Conservation (phyloP, 148 eudicot species). For the Salicornia ramosissima region DNA sequence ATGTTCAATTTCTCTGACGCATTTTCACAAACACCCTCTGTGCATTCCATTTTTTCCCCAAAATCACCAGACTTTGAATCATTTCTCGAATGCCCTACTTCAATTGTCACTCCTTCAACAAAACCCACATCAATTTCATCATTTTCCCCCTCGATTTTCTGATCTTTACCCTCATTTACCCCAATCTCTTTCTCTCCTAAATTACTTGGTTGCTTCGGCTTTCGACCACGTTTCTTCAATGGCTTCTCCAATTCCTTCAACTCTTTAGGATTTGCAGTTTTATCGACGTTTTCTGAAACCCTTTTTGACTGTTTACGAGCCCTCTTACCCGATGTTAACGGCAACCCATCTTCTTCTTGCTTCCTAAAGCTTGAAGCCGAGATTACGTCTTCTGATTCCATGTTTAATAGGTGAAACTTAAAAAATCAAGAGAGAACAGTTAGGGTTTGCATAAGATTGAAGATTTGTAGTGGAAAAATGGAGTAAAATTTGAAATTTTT, state of each 20-base stretch:
- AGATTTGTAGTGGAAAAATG: background rate
- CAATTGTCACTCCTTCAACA: background rate
- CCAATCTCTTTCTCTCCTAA: background rate
- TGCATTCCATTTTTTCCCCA: constrained; percentile 10
- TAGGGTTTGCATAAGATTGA: background rate
- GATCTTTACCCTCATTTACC: background rate
- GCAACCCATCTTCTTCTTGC: background rate
- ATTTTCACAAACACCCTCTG: constrained; percentile 38
- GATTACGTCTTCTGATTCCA: constrained; percentile 4
- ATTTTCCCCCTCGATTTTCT: constrained; percentile 5
- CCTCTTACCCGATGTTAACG: constrained; percentile 22
- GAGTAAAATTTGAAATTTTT: background rate
- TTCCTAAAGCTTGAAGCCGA: background rate
- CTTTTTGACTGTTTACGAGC: constrained; percentile 15
- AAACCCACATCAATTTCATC: constrained; percentile 7
- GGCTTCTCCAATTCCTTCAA: background rate
- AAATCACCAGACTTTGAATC: background rate
- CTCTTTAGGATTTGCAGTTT: background rate
- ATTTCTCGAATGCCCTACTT: constrained; percentile 10
- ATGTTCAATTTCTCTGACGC: constrained; percentile 17
- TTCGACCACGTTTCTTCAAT: constrained; percentile 24
- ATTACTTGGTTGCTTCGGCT: constrained; percentile 1
- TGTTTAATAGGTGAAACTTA: background rate
- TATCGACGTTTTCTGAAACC: constrained; percentile 2
- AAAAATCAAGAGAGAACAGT: background rate